Evolutionary conservation across 768 basidiomycete species (phyloP), one percentile per base, ranked within the genome.

Genomic region (Boletus edulis): DNA sequence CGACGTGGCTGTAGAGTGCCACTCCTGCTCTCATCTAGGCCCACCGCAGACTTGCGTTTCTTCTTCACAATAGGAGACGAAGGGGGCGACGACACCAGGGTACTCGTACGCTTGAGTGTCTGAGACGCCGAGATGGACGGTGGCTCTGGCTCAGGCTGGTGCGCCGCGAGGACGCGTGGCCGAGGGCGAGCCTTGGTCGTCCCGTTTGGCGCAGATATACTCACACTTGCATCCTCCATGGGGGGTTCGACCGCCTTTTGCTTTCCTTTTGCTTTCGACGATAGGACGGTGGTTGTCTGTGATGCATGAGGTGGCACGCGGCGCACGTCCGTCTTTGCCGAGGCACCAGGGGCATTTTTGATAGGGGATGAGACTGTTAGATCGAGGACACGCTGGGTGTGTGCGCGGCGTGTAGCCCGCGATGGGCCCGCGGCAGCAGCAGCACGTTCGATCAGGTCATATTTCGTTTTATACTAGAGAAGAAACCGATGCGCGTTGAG

Each of bases 341-440:
- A 42, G 41, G 56, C 20, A 37, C 32, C 46, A 38, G 54, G 14
- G 43, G 34, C 27, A 22, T 54, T 56, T 49, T 59, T 59, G 49
- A 57, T 50, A 29, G 65, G 55, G 18, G 73, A 57, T 0, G 67
- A 53, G 0, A 67, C 57, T 40, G 72, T 73, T 12, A 79, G 71
- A 55, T 72, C 69, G 54, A 80, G 81, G 46, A 78, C 74, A 39
- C 78, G 81, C 63, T 81, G 85, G 22, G 73, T 81, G 45, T 77
- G 81, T 34, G 80, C 79, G 47, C 82, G 76, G 31, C 86, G 81
- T 20, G 87, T 90, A 38, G 78, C 76, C 43, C 89, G 78, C 17
- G 82, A 78, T 6, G 81, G 75, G 7, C 79, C 78, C 32, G 78
- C 71, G 18, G 71, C 49, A 3, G 77, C 38, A 15, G 69, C 59